A percentile compares a stretch with the other conserved stretches of the same genome.
phyloP scores from a whole-genome alignment of 2,329 filamentous ascomycete species.

The Myriosclerotinia duriaeana region DNA sequence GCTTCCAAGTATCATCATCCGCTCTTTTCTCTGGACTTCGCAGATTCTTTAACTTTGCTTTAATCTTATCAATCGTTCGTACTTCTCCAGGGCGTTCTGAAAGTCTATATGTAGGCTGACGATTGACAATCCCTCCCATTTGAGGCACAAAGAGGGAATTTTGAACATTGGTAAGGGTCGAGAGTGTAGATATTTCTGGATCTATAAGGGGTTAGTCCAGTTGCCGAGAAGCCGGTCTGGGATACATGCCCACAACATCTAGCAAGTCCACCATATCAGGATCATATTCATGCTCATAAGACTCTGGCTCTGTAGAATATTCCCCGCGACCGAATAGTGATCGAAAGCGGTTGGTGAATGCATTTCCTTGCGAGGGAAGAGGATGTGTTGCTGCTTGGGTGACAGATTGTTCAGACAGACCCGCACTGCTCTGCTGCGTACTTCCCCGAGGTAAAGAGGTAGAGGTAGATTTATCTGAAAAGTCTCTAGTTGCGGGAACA shows the following conservation, averaged over 20 bases:
- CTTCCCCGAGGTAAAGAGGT: neutral
- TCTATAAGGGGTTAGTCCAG: slow-evolving; percentile 51
- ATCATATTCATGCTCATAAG: slow-evolving; percentile 53
- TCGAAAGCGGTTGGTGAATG: slow-evolving; percentile 28
- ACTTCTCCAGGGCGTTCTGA: slow-evolving; percentile 27
- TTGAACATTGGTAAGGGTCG: slow-evolving; percentile 83
- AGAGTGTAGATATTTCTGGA: slow-evolving; percentile 78
- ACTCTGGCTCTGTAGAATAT: slow-evolving; percentile 21
- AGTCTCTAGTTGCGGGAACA: neutral
- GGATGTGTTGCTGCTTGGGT: slow-evolving; percentile 1
- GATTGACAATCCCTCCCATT: slow-evolving; percentile 69
- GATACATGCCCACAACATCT: slow-evolving; percentile 61
- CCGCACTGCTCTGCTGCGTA: neutral
- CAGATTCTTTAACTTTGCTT: slow-evolving; percentile 30
- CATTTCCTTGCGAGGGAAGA: slow-evolving; percentile 22
- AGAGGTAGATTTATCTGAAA: slow-evolving; percentile 23
- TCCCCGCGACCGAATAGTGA: slow-evolving; percentile 27
- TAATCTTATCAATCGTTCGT: slow-evolving; percentile 33
- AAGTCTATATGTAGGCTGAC: slow-evolving; percentile 47
- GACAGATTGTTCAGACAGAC: neutral
- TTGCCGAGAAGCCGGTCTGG: neutral
- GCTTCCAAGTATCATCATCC: slow-evolving; percentile 29
- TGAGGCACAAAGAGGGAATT: slow-evolving; percentile 85
- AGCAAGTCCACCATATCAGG: slow-evolving; percentile 64
- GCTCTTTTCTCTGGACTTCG: slow-evolving; percentile 22